Percentiles rank a stretch among this genome's conserved stretches.
phyloP scores from a whole-genome alignment of 441 rosid species.

The Brassica hybrid region DNA sequence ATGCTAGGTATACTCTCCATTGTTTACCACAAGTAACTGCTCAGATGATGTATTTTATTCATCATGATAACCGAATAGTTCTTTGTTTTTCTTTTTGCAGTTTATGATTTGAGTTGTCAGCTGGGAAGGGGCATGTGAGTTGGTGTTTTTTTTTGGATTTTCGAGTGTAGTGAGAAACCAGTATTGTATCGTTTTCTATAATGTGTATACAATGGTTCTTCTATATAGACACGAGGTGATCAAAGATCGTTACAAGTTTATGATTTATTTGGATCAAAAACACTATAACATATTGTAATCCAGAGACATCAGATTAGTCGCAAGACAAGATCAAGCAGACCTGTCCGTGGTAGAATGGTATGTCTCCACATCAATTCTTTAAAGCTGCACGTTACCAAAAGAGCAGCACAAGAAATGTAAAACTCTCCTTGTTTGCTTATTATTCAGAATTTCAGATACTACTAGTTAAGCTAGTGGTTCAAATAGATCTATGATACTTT shows the following conservation, averaged over 20 bases:
- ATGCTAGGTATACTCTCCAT: constrained; percentile 48
- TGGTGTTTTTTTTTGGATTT: constrained; percentile 24
- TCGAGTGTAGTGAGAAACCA: constrained; percentile 27
- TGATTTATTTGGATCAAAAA: constrained; percentile 27
- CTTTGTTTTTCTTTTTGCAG: constrained; percentile 8
- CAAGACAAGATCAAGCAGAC: not conserved
- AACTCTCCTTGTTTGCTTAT: not conserved
- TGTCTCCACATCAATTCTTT: constrained; percentile 22
- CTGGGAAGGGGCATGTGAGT: constrained; percentile 17
- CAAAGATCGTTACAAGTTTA: constrained; percentile 12
- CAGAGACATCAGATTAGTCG: not conserved
- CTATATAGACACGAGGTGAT: not conserved
- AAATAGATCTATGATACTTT: not conserved
- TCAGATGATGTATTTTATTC: not conserved
- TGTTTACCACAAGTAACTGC: constrained; percentile 13
- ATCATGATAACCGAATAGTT: constrained; percentile 3
- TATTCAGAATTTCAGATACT: not conserved
- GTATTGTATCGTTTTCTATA: constrained; percentile 9
- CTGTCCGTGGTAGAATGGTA: not conserved
- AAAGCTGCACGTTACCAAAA: constrained; percentile 12
- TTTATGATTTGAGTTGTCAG: not conserved
- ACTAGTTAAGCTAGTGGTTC: not conserved
- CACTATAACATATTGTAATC: not conserved
- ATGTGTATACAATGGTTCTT: constrained; percentile 27
- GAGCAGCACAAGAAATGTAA: constrained; percentile 4